Conservation (phyloP, 192 early-diverging fungal species). For the Linnemannia elongata region DNA sequence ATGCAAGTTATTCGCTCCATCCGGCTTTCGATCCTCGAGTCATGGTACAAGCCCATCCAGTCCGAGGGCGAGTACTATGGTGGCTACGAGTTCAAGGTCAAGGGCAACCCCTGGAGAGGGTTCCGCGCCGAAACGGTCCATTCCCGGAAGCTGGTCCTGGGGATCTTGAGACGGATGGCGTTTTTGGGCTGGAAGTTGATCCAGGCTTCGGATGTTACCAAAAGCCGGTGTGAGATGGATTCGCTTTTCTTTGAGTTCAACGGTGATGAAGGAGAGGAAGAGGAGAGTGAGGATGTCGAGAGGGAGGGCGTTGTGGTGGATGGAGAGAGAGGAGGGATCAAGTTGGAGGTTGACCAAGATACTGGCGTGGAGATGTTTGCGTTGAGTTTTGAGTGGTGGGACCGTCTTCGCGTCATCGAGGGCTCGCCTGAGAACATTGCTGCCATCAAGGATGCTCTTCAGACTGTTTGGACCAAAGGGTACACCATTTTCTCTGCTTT, state of each 20-base stretch:
- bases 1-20: not conserved
- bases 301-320: not conserved
- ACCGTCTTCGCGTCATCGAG: not conserved
- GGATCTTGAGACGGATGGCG: slow-evolving; percentile 6
- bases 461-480: not conserved
- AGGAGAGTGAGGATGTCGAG: not conserved
- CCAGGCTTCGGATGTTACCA: slow-evolving; percentile 12
- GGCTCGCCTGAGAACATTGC: not conserved
- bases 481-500: not conserved
- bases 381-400: slow-evolving; percentile 1
- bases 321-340: not conserved
- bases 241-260: slow-evolving; percentile 8
- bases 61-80: not conserved
- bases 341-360: not conserved
- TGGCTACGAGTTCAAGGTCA: slow-evolving; percentile 18
- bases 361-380: not conserved
- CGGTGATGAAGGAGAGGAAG: not conserved
- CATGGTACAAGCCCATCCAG: slow-evolving; percentile 20
- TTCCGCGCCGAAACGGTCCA: slow-evolving; percentile 9
- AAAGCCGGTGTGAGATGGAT: slow-evolving; percentile 1
- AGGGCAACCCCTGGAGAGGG: slow-evolving; percentile 14
- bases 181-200: slow-evolving; percentile 14
- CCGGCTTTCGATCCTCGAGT: slow-evolving; percentile 5
- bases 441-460: not conserved
- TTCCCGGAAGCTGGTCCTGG: not conserved